Evolutionary conservation across 176 grass and related monocot genomes (phyloP), one percentile per base, ranked within the genome.

Genomic region (Elaeis guineensis): DNA sequence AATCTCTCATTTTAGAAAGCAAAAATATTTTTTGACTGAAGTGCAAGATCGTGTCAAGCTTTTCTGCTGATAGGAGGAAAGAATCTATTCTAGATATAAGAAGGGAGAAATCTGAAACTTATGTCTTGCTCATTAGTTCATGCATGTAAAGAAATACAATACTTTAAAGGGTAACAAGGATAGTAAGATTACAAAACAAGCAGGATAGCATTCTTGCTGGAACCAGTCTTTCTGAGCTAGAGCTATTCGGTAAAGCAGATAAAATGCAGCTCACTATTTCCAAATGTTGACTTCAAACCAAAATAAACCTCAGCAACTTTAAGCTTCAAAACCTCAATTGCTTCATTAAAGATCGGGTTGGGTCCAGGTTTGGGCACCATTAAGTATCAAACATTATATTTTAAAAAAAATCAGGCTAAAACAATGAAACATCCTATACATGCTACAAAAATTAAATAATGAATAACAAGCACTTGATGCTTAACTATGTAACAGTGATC

Each of bases 21-120:
- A 28, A 72, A 26, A 29, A 17, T 60, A 30, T 68, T 69, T 62
- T 69, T 56, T 69, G 58, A 67, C 61, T 69, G 80, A 76, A 75
- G 70, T 58, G 77, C 71, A 79, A 68, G 76, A 77, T 79, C 74
- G 69, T 80, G 52, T 72, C 83, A 86, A 82, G 85, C 76, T 63
- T 71, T 78, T 87, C 70, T 72, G 77, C 74, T 93, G 80, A 84
- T 73, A 75, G 74, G 77, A 73, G 80, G 78, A 76, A 81, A 74
- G 89, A 93, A 93, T 93, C 84, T 93, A 87, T 84, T 81, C 70
- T 73, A 87, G 89, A 84, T 81, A 77, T 81, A 70, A 64, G 66
- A 83, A 52, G 21, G 67, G 35, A 65, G 39, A 49, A 56, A 28
- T 50, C 17, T 63, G 50, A 19, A 63, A 67, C 64, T n/a, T 54